phyloP scores from a whole-genome alignment of 345 rosid genomes.

The Salix purpurea region DNA sequence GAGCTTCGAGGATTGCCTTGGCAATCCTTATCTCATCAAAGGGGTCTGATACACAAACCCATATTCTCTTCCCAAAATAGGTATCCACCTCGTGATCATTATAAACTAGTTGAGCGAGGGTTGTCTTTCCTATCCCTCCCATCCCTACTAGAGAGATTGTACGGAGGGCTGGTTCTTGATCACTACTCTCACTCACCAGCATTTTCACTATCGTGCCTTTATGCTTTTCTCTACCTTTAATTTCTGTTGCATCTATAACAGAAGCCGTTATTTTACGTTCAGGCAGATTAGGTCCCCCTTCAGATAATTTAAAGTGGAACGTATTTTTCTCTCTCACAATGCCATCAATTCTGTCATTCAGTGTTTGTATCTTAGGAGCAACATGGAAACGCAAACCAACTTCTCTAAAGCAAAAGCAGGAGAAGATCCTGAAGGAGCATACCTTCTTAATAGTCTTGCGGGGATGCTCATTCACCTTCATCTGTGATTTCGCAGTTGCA shows the following conservation, averaged over 20 bases:
- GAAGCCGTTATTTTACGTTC: background rate
- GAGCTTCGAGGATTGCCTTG: constrained; percentile 1
- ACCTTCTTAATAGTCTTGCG: background rate
- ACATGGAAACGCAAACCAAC: background rate
- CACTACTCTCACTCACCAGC: background rate
- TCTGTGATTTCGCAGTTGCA: background rate
- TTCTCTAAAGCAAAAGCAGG: background rate
- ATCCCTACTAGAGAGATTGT: background rate
- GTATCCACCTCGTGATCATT: background rate
- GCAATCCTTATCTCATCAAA: constrained; percentile 6
- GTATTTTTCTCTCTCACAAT: background rate
- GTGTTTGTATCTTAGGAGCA: background rate
- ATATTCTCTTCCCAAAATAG: background rate
- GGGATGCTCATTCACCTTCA: background rate
- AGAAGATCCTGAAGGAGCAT: background rate
- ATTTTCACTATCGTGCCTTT: background rate
- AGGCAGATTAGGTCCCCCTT: background rate
- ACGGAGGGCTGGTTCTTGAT: background rate
- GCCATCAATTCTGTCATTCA: background rate
- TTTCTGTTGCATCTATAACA: background rate
- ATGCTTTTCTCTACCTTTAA: background rate
- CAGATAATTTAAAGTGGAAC: background rate
- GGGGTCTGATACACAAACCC: constrained; percentile 19
- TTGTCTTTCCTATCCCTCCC: constrained; percentile 12
- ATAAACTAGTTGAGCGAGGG: background rate